Conservation (phyloP, 164 flowering plant genomes). For the Sextonia rubra region DNA sequence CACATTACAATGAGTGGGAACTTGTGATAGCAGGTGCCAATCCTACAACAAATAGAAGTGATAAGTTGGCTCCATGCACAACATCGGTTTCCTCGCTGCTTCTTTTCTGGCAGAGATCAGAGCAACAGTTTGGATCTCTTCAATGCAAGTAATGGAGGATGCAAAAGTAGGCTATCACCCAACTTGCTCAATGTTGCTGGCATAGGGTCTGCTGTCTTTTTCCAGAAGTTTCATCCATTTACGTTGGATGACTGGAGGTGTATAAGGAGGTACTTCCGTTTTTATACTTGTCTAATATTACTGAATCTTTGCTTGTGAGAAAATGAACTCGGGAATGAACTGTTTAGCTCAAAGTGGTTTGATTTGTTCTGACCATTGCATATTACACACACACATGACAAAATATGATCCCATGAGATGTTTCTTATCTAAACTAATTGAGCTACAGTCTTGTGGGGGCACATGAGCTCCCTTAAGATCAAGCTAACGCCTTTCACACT, state of each 20-base stretch:
- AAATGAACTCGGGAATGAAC: no score
- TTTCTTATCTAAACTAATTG: no score
- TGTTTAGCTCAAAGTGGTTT: no score
- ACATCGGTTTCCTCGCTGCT: conserved; percentile 57
- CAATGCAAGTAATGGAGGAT: conserved; percentile 16
- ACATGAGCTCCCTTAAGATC: no score
- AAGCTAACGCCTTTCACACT: no score
- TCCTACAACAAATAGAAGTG: conserved; percentile 57
- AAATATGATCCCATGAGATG: no score
- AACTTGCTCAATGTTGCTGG: conserved; percentile 76
- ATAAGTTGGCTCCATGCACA: conserved; percentile 84
- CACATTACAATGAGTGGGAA: no score
- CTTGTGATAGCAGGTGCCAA: conserved; percentile 56
- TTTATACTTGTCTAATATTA: no score
- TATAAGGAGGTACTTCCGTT: conserved; percentile 55
- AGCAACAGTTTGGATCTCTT: conserved; percentile 2
- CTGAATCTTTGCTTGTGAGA: no score
- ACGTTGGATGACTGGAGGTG: conserved; percentile 72
- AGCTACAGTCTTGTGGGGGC: no score
- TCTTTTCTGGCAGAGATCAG: conserved; percentile 65
- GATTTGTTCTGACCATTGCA: no score
- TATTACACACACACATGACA: no score
- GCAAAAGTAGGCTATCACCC: conserved; percentile 6
- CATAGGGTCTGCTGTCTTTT: conserved; percentile 82
- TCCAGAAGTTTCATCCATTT: conserved; percentile 54